Evolutionary conservation across 129 eudicot species (phyloP), one percentile per base, ranked within the genome.

Genomic region (Tanacetum coccineum): DNA sequence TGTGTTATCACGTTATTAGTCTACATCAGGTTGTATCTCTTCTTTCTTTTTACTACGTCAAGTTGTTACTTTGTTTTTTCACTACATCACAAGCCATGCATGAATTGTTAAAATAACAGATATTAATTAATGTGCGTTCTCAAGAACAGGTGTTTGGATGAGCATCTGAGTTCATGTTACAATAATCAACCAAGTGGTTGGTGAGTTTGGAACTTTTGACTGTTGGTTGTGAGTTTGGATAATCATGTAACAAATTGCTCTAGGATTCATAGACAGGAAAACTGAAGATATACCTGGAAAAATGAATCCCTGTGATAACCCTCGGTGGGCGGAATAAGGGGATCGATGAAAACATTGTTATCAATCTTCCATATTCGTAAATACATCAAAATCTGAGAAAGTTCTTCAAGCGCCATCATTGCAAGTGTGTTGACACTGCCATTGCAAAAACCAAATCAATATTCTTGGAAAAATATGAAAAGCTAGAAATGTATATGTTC

Each of bases 301-400:
- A 83, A 91, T 62, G 90, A 72, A 79, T 83, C 78, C 70, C 94
- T 81, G 78, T 91, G 98, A 64, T 91, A 91, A 69, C 45, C 76
- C 81, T 91, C 95, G 21, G 91, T 78, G 52, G 98, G 96, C 57
- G 98, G 96, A 94, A 91, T 85, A 72, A 91, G 96, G 11, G 98
- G 82, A 80, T 91, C 98, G 1, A 91, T 70, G 76, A 68, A 84
- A 54, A 83, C 87, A 66, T 82, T 70, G 55, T 74, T 78, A 71
- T 88, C 85, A 32, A 88, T 66, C 70, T 68, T 88, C 98, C 98
- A 88, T 14, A 83, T 70, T 73, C 91, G 78, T 70, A 91, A 82
- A 72, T 79, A 91, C 76, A 79, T 87, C 30, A 81, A 84, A 58
- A 87, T 83, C 77, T 91, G 95, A 21, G 95, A 82, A 68, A 91